Evolutionary conservation across 306 rosid genomes (phyloP), one percentile per base, ranked within the genome.

Genomic region (Mimosa bimucronata): DNA sequence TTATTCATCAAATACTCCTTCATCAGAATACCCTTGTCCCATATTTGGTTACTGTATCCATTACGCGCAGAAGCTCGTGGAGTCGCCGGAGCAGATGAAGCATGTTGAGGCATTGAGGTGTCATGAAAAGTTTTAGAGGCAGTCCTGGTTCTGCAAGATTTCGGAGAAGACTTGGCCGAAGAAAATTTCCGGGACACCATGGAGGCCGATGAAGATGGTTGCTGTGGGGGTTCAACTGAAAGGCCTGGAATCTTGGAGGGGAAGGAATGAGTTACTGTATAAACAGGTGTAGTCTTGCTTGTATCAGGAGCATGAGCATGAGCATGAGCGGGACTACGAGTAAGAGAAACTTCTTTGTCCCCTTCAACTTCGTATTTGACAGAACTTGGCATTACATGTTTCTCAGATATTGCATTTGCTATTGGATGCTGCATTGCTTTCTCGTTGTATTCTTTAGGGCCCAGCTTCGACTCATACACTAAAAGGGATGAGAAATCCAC

Each of bases 21-120:
- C 79, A 94, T 82, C 0, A 92, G 89, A 77, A 88, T 91, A 61
- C 97, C 97, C 89, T 89, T 91, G 48, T 94, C 94, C 93, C 93
- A 89, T 66, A 77, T 48, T 31, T 86, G 92, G 14, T 82, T 75
- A 1, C 66, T 76, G 40, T 79, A 44, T 71, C 70, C 79, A 28
- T 44, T 75, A 6, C 18, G 79, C 86, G 7, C 79, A 18, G n/a
- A 18, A 50, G 57, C 58, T 71, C 34, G 83, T 26, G 46, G 76
- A 19, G 61, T 57, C 66, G 26, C 74, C 5, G 79, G 83, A 68
- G 82, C 53, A 40, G 83, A 74, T 2, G 64, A 64, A 66, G 77
- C 53, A 26, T 46, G 55, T 58, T 75, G 83, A 79, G 79, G 64
- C 69, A 34, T 2, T 12, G 77, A 34, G 28, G 71, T 29, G 7